Evolutionary conservation across 2,329 filamentous ascomycete genomes (phyloP).

Genomic region (Arthroderma sp.): DNA sequence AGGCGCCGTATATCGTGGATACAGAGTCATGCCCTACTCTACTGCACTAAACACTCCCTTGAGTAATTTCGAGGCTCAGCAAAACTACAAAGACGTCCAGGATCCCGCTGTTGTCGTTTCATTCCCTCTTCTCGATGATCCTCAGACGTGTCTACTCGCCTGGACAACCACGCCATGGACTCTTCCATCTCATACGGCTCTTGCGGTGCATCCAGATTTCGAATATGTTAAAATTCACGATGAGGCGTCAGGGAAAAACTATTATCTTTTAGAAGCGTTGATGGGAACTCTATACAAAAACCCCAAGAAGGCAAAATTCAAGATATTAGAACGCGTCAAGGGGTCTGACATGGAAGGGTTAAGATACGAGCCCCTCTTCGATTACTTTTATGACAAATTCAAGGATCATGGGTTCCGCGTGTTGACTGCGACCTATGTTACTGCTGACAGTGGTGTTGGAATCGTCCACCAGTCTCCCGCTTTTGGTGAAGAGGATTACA

Average conservation of each 20-base stretch:
- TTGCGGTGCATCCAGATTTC: constrained; percentile 69
- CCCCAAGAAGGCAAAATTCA: constrained; percentile 88
- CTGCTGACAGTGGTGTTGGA: constrained; percentile 78
- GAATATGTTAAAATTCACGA: constrained; percentile 82
- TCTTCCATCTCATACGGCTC: constrained; percentile 63
- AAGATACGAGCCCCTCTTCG: constrained; percentile 79
- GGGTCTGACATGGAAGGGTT: constrained; percentile 78
- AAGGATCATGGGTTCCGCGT: constrained; percentile 74
- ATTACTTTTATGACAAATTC: constrained; percentile 82
- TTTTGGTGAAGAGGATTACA: constrained; percentile 94
- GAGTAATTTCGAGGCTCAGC: constrained; percentile 86
- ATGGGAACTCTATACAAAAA: constrained; percentile 82
- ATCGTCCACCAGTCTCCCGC: constrained; percentile 89
- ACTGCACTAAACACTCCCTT: constrained; percentile 79
- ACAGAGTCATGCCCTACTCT: constrained; percentile 90
- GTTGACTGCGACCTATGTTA: constrained; percentile 74
- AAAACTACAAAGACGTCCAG: constrained; percentile 88
- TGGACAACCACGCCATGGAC: constrained; percentile 92
- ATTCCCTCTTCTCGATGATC: constrained; percentile 70
- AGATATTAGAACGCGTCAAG: constrained; percentile 64
- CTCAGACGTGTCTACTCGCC: constrained; percentile 62
- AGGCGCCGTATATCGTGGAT: constrained; percentile 75
- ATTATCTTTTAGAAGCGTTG: constrained; percentile 71
- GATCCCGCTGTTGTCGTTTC: constrained; percentile 82
- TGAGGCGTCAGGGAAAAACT: constrained; percentile 68